Evolutionary conservation across 2,329 filamentous ascomycete species (phyloP).

Genomic region (Botrytis hyacinthi): DNA sequence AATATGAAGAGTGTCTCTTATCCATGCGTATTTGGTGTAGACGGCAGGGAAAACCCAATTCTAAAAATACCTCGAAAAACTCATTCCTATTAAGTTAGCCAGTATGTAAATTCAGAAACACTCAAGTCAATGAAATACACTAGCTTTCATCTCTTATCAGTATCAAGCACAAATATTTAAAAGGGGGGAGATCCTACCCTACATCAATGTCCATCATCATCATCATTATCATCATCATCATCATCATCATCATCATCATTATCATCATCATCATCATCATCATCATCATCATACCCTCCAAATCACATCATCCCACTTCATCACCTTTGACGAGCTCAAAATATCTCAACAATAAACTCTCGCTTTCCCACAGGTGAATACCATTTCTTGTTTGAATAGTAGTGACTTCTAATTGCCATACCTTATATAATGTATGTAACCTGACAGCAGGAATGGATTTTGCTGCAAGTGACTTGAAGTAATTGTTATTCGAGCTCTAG

Average conservation of each 20-base stretch:
- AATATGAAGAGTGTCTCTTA: not conserved
- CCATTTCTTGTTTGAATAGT: not conserved
- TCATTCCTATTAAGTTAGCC: not conserved
- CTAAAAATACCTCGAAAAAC: not conserved
- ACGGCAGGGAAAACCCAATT: not conserved
- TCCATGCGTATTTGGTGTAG: not conserved
- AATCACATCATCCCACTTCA: not conserved
- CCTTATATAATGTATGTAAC: not conserved
- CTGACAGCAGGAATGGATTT: not conserved
- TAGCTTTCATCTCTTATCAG: not conserved
- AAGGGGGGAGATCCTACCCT: not conserved
- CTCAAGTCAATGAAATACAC: not conserved
- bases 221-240: not conserved
- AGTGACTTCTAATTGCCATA: not conserved
- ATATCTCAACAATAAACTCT: not conserved
- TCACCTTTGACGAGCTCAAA: not conserved
- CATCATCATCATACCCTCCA: not conserved
- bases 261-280: no score
- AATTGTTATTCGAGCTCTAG: not conserved
- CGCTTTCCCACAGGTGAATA: not conserved
- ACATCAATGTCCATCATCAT: not conserved
- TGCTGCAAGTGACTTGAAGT: not conserved
- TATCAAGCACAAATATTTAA: not conserved
- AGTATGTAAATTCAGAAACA: not conserved
- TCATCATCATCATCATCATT: no score